phyloP scores from a whole-genome alignment of 1,284 basidiomycete species.

The Golubevia pallescens region DNA sequence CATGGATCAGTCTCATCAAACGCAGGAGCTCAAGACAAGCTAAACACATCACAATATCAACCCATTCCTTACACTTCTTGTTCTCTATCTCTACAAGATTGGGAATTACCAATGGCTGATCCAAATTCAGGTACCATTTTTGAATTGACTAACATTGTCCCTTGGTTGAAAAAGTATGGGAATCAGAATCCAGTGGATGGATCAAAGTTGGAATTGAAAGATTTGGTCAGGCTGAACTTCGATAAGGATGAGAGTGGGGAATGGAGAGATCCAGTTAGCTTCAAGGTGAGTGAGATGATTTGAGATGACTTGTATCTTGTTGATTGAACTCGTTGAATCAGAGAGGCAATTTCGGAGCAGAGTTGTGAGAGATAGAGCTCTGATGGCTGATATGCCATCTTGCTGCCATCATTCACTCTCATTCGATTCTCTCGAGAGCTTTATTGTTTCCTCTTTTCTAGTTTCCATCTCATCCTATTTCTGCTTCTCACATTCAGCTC shows the following conservation, averaged over 20 bases:
- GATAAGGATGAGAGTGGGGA: slow-evolving; percentile 25
- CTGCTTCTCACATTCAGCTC: background rate
- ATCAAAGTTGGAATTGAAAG: slow-evolving; percentile 15
- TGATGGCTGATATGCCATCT: too few species aligned
- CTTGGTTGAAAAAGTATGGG: slow-evolving; percentile 43
- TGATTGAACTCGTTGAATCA: too few species aligned
- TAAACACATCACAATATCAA: slow-evolving; percentile 12
- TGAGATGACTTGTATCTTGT: too few species aligned
- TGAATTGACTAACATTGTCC: slow-evolving; percentile 45
- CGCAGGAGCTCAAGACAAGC: too few species aligned
- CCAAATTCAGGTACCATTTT: slow-evolving; percentile 30
- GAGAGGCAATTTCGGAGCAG: too few species aligned
- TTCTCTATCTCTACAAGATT: slow-evolving; percentile 54
- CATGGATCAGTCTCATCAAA: too few species aligned
- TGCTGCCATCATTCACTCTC: too few species aligned
- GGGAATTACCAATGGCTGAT: slow-evolving; percentile 12
- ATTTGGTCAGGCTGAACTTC: slow-evolving; percentile 44
- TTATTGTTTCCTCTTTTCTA: too few species aligned
- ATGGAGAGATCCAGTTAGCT: slow-evolving; percentile 50
- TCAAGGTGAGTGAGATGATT: slow-evolving; percentile 35
- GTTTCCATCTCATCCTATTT: too few species aligned
- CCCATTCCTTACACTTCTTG: slow-evolving; percentile 51
- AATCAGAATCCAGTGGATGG: slow-evolving; percentile 43
- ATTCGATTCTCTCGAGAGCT: too few species aligned
- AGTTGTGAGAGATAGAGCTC: too few species aligned